A percentile compares a stretch with the other conserved stretches of the same genome.
Evolutionary conservation across 495 filamentous ascomycete species (phyloP).

Genomic region (Hyaloscypha hepaticicola): DNA sequence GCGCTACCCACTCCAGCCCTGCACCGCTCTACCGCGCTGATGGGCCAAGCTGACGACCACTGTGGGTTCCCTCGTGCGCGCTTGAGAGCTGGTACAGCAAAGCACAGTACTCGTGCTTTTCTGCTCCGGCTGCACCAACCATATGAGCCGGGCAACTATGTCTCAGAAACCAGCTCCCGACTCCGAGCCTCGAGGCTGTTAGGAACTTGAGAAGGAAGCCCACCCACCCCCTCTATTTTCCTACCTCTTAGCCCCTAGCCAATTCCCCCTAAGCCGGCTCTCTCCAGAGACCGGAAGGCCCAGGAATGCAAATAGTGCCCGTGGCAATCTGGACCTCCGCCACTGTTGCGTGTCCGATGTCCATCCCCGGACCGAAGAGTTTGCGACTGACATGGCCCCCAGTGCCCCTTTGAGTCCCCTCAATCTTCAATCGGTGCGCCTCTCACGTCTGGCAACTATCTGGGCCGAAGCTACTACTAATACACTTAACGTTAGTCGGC

Average conservation of each 20-base stretch:
- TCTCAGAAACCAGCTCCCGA: slow-evolving; percentile 9
- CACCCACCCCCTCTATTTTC: not conserved
- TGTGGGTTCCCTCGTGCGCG: not conserved
- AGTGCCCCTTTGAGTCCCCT: not conserved
- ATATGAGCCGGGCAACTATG: not conserved
- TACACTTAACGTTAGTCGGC: slow-evolving; percentile 4
- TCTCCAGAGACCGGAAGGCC: not conserved
- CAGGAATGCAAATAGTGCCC: not conserved
- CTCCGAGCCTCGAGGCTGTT: slow-evolving; percentile 1
- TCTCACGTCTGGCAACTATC: not conserved
- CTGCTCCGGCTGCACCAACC: not conserved
- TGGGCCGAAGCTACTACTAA: slow-evolving; percentile 10
- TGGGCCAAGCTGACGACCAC: slow-evolving; percentile 16
- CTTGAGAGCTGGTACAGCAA: slow-evolving; percentile 24
- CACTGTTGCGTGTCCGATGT: not conserved
- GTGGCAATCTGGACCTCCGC: not conserved
- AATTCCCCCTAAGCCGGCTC: not conserved
- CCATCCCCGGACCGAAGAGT: not conserved
- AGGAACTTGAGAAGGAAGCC: not conserved
- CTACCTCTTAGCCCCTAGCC: not conserved
- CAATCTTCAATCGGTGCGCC: slow-evolving; percentile 4
- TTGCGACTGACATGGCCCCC: not conserved
- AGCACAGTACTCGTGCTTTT: not conserved
- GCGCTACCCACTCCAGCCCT: not conserved
- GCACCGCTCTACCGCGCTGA: not conserved